Evolutionary conservation across 768 basidiomycete species (phyloP), one percentile per base, ranked within the genome.

Genomic region (Lactifluus subvellereus): DNA sequence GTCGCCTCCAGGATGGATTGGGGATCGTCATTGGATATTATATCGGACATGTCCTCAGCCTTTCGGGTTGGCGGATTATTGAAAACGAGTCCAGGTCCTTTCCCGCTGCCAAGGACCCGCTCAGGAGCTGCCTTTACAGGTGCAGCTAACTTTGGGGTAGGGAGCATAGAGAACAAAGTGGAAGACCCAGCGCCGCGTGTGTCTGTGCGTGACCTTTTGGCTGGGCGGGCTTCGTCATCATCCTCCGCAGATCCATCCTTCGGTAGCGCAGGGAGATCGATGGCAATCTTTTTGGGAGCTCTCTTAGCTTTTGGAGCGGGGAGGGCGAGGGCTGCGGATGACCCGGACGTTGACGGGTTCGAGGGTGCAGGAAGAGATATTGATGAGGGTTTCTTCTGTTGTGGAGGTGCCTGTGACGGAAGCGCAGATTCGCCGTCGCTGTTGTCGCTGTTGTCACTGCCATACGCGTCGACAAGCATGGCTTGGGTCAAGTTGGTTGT

Each of bases 401-500:
- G 69, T 7, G 72, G 68, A 22, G 71, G 69, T 14, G 70, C 59
- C 40, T 65, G 20, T 6, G 62, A 45, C 7, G 60, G 57, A 35
- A 75, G 70, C 38, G 60, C 62, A 42, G 18, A 14, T 60, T 82
- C 82, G 61, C 77, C 75, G 61, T 83, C 85, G 69, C 77, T 81
- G 67, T 88, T 74, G 53, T 69, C 80, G 75, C 80, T 57, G 51
- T 57, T 40, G 51, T 62, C 87, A 74, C 89, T 91, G 66, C 87
- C 88, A 69, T 91, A 91, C 77, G 79, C 83, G 69, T 87, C 88
- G 62, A 91, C 78, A 65, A 91, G 82, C 87, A 90, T 91, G 67
- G 35, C 40, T 42, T 43, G 50, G 3, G 5, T 10, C 6, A 35
- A 37, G 22, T 9, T 9, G 43, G 18, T 18, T 18, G 42, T 18